A percentile compares a stretch with the other conserved stretches of the same genome.
Evolutionary conservation across 805 yeast genomes (phyloP).

Genomic region (Candida suzukii): DNA sequence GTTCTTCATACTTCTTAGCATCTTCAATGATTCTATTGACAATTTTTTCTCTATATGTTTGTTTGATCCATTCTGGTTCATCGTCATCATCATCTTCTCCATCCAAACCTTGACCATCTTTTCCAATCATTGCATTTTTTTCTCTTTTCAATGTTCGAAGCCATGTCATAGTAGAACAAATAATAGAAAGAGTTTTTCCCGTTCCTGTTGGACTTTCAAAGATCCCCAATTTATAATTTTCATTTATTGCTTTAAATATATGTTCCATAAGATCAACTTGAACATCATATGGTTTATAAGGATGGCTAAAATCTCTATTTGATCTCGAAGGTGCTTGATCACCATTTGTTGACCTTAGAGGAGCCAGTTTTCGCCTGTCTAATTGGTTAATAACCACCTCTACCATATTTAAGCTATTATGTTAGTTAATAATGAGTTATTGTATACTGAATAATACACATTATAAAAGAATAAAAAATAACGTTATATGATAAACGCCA

Average conservation of each 20-base stretch:
- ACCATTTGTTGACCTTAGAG: too few species aligned
- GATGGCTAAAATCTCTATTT: slow-evolving; percentile 53
- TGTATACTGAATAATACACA: too few species aligned
- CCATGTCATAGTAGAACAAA: slow-evolving; percentile 85
- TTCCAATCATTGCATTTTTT: slow-evolving; percentile 29
- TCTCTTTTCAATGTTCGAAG: slow-evolving; percentile 27
- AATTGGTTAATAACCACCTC: slow-evolving; percentile 14
- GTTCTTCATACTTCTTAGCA: slow-evolving; percentile 33
- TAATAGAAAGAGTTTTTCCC: slow-evolving; percentile 83
- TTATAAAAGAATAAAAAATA: too few species aligned
- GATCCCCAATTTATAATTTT: slow-evolving; percentile 58
- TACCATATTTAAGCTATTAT: too few species aligned
- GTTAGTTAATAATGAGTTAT: too few species aligned
- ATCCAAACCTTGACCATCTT: too few species aligned
- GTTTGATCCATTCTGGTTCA: slow-evolving; percentile 34
- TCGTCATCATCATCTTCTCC: slow-evolving; percentile 30
- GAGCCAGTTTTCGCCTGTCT: neutral
- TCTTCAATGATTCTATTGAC: slow-evolving; percentile 19
- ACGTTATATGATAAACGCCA: too few species aligned
- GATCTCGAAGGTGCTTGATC: neutral
- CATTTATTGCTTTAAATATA: slow-evolving; percentile 55
- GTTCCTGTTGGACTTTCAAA: slow-evolving; percentile 95
- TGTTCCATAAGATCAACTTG: slow-evolving; percentile 72
- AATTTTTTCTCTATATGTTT: slow-evolving; percentile 26
- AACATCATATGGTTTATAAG: slow-evolving; percentile 73